Base-by-base conservation (phyloP, 495 filamentous ascomycete genomes). In the Aspergillus haitiensis region DNA sequence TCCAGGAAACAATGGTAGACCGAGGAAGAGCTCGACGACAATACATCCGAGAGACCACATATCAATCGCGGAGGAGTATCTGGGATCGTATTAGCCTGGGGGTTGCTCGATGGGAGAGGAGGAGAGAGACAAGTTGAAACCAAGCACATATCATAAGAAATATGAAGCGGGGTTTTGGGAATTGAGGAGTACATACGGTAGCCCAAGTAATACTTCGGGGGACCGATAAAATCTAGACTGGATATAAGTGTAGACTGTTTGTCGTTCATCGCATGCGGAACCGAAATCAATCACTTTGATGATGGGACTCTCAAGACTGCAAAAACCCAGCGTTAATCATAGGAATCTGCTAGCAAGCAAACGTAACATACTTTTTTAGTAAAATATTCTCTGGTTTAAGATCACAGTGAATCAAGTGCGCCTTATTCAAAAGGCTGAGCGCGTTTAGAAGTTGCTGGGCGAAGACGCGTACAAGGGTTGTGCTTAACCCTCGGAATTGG, bases 251-350 rank as follows among this genome's bases (percentile, higher is more conserved):
- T 99, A 99, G 35, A 99, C 95, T 0, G 95, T 99, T 68, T 99
- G 95, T 36, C 95, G 84, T 73, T 99, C 95, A 69, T 99, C 95
- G 70, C 95, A 99, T 1, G 95, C 95, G 36, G 95, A 99, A 27
- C 95, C 95, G 67, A 99, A 99, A 78, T 99, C 95, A 67, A 99
- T 99, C 68, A 99, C 97, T 72, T 99, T 99, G 84, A 99, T 99
- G 56, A 99, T 98, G 3, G 95, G 95, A 65, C 93, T 97, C 75
- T 99, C 95, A 56, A 99, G 85, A 72, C 87, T 90, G 64, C 16
- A 27, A 33, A 42, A 37, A 45, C 57, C 42, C 4, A 37, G n/a
- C 2, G 55, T 69, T 48, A 69, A 59, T 8, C 15, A 12, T 7
- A 15, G 16, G 12, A 7, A 10, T 12, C 0, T 6, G 12, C 3